Percentiles rank a stretch among this genome's conserved stretches.
These are phyloP conservation scores for Kregervanrija fluxuum DNA, from an alignment of 805 yeast genomes.

Conservation along the genomic window DNA sequence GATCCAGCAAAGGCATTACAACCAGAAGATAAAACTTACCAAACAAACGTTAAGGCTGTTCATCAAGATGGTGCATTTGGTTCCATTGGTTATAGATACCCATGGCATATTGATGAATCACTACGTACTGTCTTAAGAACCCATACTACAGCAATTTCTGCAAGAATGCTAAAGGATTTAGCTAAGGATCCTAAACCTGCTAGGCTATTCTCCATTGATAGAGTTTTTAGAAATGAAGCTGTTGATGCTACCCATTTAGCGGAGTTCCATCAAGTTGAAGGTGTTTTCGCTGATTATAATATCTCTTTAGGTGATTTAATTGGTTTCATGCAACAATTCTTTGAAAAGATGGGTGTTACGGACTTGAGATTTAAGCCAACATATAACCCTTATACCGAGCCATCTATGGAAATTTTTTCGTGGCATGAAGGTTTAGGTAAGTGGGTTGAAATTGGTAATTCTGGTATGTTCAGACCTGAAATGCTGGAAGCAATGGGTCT, in stretches of 20 bases:
- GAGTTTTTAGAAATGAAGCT: conserved; percentile 99
- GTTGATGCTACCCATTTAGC: conserved; percentile 99
- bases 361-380: conserved; percentile 97
- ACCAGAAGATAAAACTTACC: conserved; percentile 76
- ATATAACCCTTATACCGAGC: conserved; percentile 98
- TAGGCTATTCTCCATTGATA: conserved; percentile 90
- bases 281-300: conserved; percentile 95
- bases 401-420: conserved; percentile 94
- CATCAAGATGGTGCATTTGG: conserved; percentile 90
- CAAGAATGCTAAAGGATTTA: conserved; percentile 77
- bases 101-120: conserved; percentile 91
- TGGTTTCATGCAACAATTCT: conserved; percentile 97
- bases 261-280: conserved; percentile 99
- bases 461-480: conserved; percentile 99
- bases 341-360: conserved; percentile 94
- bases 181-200: conserved; percentile 86
- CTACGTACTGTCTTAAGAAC: conserved; percentile 91
- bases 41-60: conserved; percentile 71
- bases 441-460: conserved; percentile 99
- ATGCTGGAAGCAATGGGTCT: conserved; percentile 98
- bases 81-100: conserved; percentile 96
- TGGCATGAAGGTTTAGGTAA: conserved; percentile 91
- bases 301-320: conserved; percentile 92
- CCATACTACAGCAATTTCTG: conserved; percentile 93
- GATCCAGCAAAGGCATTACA: conserved; percentile 78